phyloP scores from a whole-genome alignment of 2,329 filamentous ascomycete genomes.

The Drechslerella stenobrocha region DNA sequence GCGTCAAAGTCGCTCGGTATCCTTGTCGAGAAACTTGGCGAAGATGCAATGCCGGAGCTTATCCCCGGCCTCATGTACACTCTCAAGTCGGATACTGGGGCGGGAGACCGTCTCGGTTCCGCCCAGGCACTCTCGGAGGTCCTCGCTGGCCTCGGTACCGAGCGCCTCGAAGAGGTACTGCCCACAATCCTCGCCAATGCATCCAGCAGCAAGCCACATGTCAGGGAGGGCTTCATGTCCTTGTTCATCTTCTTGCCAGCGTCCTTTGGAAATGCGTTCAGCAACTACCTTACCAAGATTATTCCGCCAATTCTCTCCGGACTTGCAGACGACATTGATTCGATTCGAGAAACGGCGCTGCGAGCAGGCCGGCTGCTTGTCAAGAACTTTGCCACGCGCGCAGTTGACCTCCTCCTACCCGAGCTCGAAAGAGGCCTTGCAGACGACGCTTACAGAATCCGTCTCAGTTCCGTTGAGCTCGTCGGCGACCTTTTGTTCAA shows the following conservation, averaged over 20 bases:
- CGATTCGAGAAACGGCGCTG: conserved; percentile 93
- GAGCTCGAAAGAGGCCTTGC: conserved; percentile 94
- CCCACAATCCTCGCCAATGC: conserved; percentile 97
- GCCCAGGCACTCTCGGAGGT: conserved; percentile 96
- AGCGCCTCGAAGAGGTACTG: conserved; percentile 88
- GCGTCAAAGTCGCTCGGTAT: conserved; percentile 94
- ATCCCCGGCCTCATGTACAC: conserved; percentile 98
- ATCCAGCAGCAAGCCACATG: conserved; percentile 81
- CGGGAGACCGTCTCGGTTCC: conserved; percentile 91
- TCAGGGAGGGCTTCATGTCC: conserved; percentile 98
- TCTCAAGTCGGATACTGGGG: conserved; percentile 93
- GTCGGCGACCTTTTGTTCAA: conserved; percentile 98
- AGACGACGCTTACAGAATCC: conserved; percentile 97
- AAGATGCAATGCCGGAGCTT: conserved; percentile 93
- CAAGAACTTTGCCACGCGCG: conserved; percentile 95
- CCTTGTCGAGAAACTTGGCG: conserved; percentile 95
- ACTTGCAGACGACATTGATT: conserved; percentile 92
- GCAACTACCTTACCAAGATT: conserved; percentile 90
- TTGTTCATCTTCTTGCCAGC: conserved; percentile 98
- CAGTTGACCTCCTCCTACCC: conserved; percentile 89
- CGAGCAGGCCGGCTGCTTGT: conserved; percentile 90
- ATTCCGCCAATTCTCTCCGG: conserved; percentile 94
- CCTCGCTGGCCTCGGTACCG: conserved; percentile 87
- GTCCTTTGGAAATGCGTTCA: conserved; percentile 98
- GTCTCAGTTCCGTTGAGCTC: conserved; percentile 95